phyloP scores from a whole-genome alignment of 441 rosid species.

The Kokia cookei region DNA sequence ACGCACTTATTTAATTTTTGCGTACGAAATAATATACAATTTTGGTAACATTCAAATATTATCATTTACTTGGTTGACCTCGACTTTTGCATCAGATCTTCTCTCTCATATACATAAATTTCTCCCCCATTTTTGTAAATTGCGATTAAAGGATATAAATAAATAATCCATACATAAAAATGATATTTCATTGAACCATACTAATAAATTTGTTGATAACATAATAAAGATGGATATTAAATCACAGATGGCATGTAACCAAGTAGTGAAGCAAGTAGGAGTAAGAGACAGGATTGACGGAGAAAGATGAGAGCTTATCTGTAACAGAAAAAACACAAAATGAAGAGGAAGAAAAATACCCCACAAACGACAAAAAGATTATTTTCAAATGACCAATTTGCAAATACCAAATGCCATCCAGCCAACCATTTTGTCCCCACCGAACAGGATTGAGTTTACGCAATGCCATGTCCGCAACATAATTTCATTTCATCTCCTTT shows the following conservation, averaged over 20 bases:
- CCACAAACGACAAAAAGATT: background rate
- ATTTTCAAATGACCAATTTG: too few relatives aligned
- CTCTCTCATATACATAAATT: background rate
- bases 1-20: background rate
- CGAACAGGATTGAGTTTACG: background rate
- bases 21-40: background rate
- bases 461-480: slow-evolving; percentile 38
- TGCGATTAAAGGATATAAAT: background rate
- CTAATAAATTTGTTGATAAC: too few relatives aligned
- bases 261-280: too few relatives aligned
- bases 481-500: background rate
- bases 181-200: too few relatives aligned
- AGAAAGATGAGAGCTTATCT: slow-evolving; percentile 7
- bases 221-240: too few relatives aligned
- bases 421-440: slow-evolving; percentile 13
- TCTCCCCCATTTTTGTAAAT: background rate
- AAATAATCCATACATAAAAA: too few relatives aligned
- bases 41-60: background rate
- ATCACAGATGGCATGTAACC: too few relatives aligned
- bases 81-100: background rate
- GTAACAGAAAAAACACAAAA: slow-evolving; percentile 1
- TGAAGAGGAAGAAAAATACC: background rate
- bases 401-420: slow-evolving; percentile 1
- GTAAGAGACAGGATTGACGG: too few relatives aligned
- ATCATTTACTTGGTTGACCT: slow-evolving; percentile 32